Evolutionary conservation across 2,329 filamentous ascomycete species (phyloP).

Genomic region (Pestalotiopsis sp.): DNA sequence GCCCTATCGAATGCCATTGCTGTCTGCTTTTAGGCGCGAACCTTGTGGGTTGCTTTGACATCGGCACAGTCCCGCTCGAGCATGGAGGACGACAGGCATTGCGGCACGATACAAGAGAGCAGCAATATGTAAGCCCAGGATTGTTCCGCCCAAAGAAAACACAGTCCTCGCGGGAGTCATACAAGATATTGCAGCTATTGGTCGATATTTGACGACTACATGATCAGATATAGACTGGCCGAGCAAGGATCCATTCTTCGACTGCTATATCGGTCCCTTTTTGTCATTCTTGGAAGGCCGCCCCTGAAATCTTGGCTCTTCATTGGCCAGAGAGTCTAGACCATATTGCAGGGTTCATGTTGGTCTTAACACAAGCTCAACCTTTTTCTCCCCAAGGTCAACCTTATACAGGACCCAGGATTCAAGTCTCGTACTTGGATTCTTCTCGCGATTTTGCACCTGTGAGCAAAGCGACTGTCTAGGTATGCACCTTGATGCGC

Average conservation of each 20-base stretch:
- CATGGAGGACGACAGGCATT: background rate
- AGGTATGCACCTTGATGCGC: background rate
- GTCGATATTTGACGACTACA: background rate
- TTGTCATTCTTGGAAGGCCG: conserved; percentile 9
- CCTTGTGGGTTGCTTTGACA: conserved; percentile 8
- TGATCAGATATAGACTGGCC: background rate
- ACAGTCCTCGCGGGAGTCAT: background rate
- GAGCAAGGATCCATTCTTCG: background rate
- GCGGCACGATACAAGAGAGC: background rate
- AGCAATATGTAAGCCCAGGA: background rate
- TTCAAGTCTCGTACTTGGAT: background rate
- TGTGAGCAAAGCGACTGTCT: background rate
- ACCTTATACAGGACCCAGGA: background rate
- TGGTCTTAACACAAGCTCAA: background rate
- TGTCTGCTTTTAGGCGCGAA: background rate
- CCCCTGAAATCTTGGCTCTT: background rate
- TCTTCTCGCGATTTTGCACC: background rate
- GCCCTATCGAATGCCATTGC: background rate
- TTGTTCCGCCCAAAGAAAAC: background rate
- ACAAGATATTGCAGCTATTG: background rate
- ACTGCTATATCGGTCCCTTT: background rate
- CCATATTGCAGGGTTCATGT: background rate
- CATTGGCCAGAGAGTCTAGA: conserved; percentile 8
- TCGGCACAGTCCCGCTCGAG: conserved; percentile 2
- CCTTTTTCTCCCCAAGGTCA: background rate